Conservation (phyloP, 1,139 yeast genomes). For the Yamadazyma aaseri region DNA sequence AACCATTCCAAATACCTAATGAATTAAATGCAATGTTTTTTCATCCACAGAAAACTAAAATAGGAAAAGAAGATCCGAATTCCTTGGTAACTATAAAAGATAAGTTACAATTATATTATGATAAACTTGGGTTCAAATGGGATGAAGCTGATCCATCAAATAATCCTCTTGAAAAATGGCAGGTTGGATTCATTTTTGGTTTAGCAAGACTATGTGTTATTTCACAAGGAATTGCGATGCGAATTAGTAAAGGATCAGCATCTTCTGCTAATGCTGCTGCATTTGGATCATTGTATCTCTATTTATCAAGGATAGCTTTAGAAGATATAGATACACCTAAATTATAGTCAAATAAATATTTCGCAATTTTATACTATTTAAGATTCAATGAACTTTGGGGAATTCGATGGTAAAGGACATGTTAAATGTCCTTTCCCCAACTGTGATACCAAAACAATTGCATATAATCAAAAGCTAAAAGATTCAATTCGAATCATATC, state of each 20-base stretch:
- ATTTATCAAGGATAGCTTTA: constrained; percentile 40
- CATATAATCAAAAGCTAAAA: constrained; percentile 18
- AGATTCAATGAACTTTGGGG: constrained; percentile 10
- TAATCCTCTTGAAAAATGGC: constrained; percentile 49
- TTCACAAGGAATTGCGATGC: constrained; percentile 66
- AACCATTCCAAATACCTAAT: constrained; percentile 53
- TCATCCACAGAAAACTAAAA: constrained; percentile 28
- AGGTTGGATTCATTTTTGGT: constrained; percentile 59
- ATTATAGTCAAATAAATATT: constrained; percentile 5
- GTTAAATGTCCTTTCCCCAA: constrained; percentile 33
- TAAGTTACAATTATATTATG: constrained; percentile 28
- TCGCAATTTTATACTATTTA: constrained; percentile 2
- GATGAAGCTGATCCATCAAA: constrained; percentile 30
- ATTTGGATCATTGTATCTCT: constrained; percentile 44
- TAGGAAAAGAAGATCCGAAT: constrained; percentile 37
- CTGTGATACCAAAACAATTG: constrained; percentile 38
- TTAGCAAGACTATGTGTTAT: constrained; percentile 59
- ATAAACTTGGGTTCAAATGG: constrained; percentile 35
- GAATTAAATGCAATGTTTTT: constrained; percentile 28
- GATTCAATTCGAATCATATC: constrained; percentile 16
- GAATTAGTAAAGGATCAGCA: constrained; percentile 57
- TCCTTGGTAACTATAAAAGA: constrained; percentile 23
- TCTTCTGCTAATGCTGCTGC: constrained; percentile 55
- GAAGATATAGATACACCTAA: constrained; percentile 14
- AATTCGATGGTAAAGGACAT: constrained; percentile 6